Base-by-base conservation (phyloP, 177 flowering plant genomes). In the Vitis hybrid region DNA sequence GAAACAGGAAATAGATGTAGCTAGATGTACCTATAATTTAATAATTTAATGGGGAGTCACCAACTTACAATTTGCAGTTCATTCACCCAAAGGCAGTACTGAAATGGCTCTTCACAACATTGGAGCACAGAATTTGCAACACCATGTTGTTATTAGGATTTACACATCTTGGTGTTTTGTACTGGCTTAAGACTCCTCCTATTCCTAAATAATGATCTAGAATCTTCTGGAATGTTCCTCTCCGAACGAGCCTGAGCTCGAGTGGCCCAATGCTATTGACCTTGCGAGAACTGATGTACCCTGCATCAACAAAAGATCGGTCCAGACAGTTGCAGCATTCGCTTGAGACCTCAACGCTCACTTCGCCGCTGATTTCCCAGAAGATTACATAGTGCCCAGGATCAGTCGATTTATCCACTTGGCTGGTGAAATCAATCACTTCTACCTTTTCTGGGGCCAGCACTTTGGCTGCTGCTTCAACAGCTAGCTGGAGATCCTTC, bases 321-420 rank as follows among this genome's bases (percentile, higher is more conserved):
- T 95, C 99, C 83, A 95, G 66, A 70, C 83, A 76, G 59, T 89
- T 84, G 84, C 89, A 88, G 74, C 97, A 91, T 46, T 85, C 89
- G 1, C 65, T 48, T 56, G 90, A 18, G 1, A 84, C 82, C 6
- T 83, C 86, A 11, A 86, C 89, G 6, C 65, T 73, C 1, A 85
- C 81, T 13, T 86, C 93, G 0, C 91, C 86, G 12, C 74, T 90
- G 11, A 95, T 62, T 72, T 95, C 99, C 96, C 91, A 90, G 79
- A 83, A 95, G 24, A 95, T 82, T 6, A 94, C 94, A 49, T 93
- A 94, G 76, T 89, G 97, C 8, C 96, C 96, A 0, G 98, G 97
- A 0, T 93, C 89, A 0, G 78, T 65, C 2, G 89, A 76, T 27
- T 76, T 0, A 62, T 94, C 96, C 0, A 77, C 90, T 1, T 80